Conservation (phyloP, 176 grass and related monocot species). For the Puccinellia tenuiflora region DNA sequence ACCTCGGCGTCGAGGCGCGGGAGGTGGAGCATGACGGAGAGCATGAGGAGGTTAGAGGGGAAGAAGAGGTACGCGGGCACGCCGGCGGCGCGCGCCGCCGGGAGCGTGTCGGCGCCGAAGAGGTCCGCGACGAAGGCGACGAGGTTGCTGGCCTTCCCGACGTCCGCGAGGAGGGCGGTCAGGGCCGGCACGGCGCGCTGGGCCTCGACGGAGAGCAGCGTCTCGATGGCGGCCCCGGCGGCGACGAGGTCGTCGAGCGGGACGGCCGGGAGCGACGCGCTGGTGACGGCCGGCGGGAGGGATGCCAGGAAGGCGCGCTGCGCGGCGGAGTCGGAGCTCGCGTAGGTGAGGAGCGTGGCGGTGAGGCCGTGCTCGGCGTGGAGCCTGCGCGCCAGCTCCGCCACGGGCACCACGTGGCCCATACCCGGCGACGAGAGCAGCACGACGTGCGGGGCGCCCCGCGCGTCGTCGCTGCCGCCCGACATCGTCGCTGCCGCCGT, state of each 20-base stretch:
- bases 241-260: constrained; percentile 30
- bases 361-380: constrained; percentile 39
- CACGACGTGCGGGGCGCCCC: constrained; percentile 35
- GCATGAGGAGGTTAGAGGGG: constrained; percentile 43
- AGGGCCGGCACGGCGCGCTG: not conserved
- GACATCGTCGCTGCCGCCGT: not conserved
- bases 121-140: constrained; percentile 56
- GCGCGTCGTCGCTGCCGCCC: not conserved
- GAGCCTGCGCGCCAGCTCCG: constrained; percentile 41
- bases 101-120: constrained; percentile 35
- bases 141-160: not conserved
- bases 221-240: constrained; percentile 28
- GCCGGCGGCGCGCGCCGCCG: constrained; percentile 26
- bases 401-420: constrained; percentile 51
- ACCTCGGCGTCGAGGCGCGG: constrained; percentile 23
- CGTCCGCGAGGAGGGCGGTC: not conserved
- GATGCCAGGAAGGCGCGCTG: constrained; percentile 19
- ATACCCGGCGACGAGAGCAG: constrained; percentile 46
- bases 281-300: constrained; percentile 24
- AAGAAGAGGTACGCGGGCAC: constrained; percentile 51
- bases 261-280: constrained; percentile 27
- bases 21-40: constrained; percentile 49
- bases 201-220: constrained; percentile 29
- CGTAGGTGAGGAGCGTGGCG: constrained; percentile 48
- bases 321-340: constrained; percentile 10